Evolutionary conservation across 2,329 filamentous ascomycete genomes (phyloP).

Genomic region (Cercospora nicotianae): DNA sequence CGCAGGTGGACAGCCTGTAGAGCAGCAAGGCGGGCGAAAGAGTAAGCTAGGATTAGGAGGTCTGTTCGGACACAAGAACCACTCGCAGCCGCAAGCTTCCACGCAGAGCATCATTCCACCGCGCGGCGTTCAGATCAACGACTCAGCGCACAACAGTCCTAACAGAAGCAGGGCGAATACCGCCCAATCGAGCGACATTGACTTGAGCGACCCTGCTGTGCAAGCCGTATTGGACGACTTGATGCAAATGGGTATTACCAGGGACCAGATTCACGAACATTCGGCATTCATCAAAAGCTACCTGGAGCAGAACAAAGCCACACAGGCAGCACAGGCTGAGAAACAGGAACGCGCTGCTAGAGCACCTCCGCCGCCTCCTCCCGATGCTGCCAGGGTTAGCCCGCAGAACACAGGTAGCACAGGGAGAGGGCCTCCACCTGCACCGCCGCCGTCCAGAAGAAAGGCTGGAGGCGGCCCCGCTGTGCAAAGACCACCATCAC

Average conservation of each 20-base stretch:
- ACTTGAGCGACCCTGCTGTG: slow-evolving; percentile 62
- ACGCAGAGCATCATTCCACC: slow-evolving; percentile 55
- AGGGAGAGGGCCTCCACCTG: slow-evolving; percentile 63
- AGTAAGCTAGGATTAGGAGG: slow-evolving; percentile 29
- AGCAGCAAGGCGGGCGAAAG: slow-evolving; percentile 19
- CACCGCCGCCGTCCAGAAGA: slow-evolving; percentile 50
- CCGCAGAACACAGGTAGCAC: slow-evolving; percentile 62
- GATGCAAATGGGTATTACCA: slow-evolving; percentile 64
- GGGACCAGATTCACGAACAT: slow-evolving; percentile 67
- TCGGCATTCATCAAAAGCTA: slow-evolving; percentile 68
- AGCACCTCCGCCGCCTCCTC: slow-evolving; percentile 64
- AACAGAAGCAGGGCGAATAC: slow-evolving; percentile 25
- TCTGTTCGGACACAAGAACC: slow-evolving; percentile 31
- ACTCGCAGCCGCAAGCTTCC: slow-evolving; percentile 40
- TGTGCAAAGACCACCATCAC: slow-evolving; percentile 46
- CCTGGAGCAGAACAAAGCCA: slow-evolving; percentile 63
- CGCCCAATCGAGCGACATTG: slow-evolving; percentile 49
- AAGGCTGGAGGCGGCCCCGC: slow-evolving; percentile 42
- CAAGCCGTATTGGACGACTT: slow-evolving; percentile 63
- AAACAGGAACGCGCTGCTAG: slow-evolving; percentile 52
- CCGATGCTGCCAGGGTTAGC: slow-evolving; percentile 51
- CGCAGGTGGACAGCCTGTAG: slow-evolving; percentile 16
- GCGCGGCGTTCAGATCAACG: slow-evolving; percentile 34
- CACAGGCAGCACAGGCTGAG: slow-evolving; percentile 47
- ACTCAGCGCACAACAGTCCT: slow-evolving; percentile 34